Conservation (phyloP, 202 grass and related monocot species). For the Schoenoplectus triqueter region DNA sequence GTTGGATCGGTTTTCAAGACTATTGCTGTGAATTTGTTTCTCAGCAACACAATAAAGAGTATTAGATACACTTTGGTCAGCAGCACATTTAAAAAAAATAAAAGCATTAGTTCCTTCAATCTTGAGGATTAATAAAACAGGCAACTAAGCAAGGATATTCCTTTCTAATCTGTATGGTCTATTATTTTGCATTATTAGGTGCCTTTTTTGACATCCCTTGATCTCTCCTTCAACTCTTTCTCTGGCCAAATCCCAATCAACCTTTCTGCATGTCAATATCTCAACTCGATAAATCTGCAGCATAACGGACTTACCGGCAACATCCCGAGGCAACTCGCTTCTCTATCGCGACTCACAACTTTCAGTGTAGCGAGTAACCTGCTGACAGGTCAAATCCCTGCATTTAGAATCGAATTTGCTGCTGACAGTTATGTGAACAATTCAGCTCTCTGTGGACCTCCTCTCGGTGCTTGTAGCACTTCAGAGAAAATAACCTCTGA, state of each 20-base stretch:
- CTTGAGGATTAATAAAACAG: neutral
- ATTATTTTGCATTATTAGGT: neutral
- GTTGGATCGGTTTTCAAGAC: too few species aligned
- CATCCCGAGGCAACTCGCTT: neutral
- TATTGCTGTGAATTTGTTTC: too few species aligned
- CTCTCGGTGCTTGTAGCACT: neutral
- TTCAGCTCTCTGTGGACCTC: neutral
- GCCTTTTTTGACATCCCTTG: neutral
- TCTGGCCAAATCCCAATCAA: neutral
- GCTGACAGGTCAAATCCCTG: constrained; percentile 8
- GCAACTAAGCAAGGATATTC: neutral
- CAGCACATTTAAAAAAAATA: too few species aligned
- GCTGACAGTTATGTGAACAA: neutral
- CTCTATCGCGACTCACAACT: neutral
- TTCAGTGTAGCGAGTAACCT: neutral
- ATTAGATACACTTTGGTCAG: too few species aligned
- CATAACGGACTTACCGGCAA: neutral
- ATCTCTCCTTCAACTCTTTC: neutral
- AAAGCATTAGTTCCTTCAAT: too few species aligned
- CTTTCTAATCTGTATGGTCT: neutral
- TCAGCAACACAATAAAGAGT: too few species aligned
- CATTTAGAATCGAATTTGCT: neutral
- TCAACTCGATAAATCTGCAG: neutral
- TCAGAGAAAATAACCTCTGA: too few species aligned
- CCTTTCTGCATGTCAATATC: neutral